A percentile compares a stretch with the other conserved stretches of the same genome.
These are phyloP conservation scores for Filobasidium floriforme DNA, from an alignment of 768 basidiomycete genomes.

Conservation along the genomic window DNA sequence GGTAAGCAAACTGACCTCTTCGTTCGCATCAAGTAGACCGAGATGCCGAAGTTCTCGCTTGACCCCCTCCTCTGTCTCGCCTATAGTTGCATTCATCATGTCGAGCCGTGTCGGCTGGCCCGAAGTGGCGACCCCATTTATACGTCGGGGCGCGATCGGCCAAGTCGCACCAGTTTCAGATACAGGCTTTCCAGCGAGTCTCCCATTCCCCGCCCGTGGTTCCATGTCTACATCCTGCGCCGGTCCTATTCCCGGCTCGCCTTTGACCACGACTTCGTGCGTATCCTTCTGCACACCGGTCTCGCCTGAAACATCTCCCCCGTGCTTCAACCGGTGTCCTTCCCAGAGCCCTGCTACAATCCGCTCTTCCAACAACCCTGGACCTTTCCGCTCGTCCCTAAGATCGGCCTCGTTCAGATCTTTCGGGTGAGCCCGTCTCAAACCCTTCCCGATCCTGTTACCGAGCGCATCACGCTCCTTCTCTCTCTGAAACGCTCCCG, in stretches of 20 bases:
- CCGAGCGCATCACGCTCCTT: conserved; percentile 6
- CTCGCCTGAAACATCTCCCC: neutral
- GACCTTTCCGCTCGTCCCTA: conserved; percentile 65
- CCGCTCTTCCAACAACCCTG: conserved; percentile 81
- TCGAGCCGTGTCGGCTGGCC: conserved; percentile 15
- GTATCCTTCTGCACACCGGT: neutral
- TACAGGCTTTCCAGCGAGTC: too few species aligned
- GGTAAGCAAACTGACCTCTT: conserved; percentile 50
- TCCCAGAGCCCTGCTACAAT: conserved; percentile 36
- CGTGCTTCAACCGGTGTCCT: neutral
- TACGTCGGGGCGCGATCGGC: conserved; percentile 21
- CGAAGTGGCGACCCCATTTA: conserved; percentile 45
- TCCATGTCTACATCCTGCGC: neutral
- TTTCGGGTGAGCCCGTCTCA: conserved; percentile 49
- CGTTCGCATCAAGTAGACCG: conserved; percentile 48
- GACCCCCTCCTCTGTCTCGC: conserved; percentile 47
- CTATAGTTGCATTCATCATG: conserved; percentile 59
- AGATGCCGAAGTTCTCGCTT: conserved; percentile 46
- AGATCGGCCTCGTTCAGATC: conserved; percentile 56
- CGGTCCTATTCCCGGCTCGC: neutral
- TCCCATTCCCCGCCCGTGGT: too few species aligned
- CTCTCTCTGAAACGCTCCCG: neutral
- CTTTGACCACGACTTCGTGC: neutral
- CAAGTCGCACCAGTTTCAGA: neutral
- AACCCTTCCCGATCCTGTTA: conserved; percentile 25